Base-by-base conservation (phyloP, 495 filamentous ascomycete species). In the Lasiosphaeria ovina region DNA sequence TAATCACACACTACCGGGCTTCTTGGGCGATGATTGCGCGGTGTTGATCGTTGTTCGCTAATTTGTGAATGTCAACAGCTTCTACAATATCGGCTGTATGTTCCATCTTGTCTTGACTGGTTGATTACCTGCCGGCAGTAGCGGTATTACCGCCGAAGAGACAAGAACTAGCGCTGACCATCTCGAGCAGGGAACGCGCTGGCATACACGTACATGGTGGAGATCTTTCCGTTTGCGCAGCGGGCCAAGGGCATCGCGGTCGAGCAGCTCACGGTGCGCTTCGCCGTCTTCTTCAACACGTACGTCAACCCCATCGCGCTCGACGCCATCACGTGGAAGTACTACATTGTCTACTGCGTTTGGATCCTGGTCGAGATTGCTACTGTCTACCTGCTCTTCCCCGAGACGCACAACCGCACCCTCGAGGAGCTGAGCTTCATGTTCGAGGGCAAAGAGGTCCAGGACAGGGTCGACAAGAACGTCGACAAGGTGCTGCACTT, bases 231-330 rank as follows among this genome's bases (percentile, higher is more conserved):
- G 6, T 87, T 77, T 70, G 73, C 78, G 4, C 76, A 80, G 40
- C 80, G 85, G 14, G 76, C 83, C 24, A 78, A 83, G 48, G 84
- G 85, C 36, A 79, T 86, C 58, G 77, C 83, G 1, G 79, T 85
- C 59, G 80, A 83, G 69, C 81, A 85, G 66, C 77, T 83, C 58
- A 85, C 78, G 24, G 79, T 83, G 47, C 72, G 81, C 16, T 75
- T 77, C 32, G 82, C 82, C 50, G 68, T 75, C 35, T 75, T 75
- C 58, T 76, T 76, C 66, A 84, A 84, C 52, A 85, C 79, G 2
- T 86, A 85, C 62, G 81, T 87, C 54, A 89, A 88, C 69, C 85
- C 85, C 0, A 79, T 89, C 45, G 85, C 83, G 33, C 69, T 89
- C 12, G 74, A 70, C 32, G 50, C 52, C 12, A 84, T 87, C 51